Evolutionary conservation across 1,284 basidiomycete species (phyloP).

Genomic region (Farysia itapuensis): DNA sequence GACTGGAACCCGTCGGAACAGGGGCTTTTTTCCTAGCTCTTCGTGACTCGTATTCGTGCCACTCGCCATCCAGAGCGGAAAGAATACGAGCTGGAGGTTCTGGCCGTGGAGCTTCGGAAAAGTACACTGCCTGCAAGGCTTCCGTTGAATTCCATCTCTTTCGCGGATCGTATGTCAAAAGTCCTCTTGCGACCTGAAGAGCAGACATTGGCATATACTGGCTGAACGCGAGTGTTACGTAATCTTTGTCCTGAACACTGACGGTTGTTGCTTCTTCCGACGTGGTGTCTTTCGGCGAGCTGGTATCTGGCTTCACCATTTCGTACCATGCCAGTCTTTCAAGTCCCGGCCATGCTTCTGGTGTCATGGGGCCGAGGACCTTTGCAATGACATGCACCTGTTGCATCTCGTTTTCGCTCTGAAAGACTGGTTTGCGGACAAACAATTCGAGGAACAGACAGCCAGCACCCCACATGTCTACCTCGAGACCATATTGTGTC

Average conservation of each 20-base stretch:
- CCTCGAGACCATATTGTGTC: slow-evolving; percentile 93
- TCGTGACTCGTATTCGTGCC: slow-evolving; percentile 79
- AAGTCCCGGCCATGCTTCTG: slow-evolving; percentile 80
- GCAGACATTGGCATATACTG: slow-evolving; percentile 64
- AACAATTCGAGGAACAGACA: slow-evolving; percentile 99
- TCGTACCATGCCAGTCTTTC: slow-evolving; percentile 94
- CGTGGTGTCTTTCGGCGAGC: not conserved
- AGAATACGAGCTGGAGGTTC: slow-evolving; percentile 66
- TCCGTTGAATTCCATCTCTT: slow-evolving; percentile 76
- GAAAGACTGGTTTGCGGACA: slow-evolving; percentile 89
- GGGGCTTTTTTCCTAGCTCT: slow-evolving; percentile 37
- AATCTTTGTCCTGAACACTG: slow-evolving; percentile 63
- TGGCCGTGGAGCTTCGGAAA: slow-evolving; percentile 75
- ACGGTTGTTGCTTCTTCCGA: slow-evolving; percentile 67
- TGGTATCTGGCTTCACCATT: slow-evolving; percentile 80
- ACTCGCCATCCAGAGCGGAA: slow-evolving; percentile 78
- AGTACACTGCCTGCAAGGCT: slow-evolving; percentile 81
- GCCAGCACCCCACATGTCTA: slow-evolving; percentile 99
- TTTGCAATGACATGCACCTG: slow-evolving; percentile 91
- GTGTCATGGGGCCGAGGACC: slow-evolving; percentile 82
- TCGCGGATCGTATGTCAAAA: slow-evolving; percentile 81
- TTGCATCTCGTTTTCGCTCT: slow-evolving; percentile 94
- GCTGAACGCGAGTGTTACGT: slow-evolving; percentile 9
- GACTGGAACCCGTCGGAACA: not conserved
- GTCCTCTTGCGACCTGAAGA: slow-evolving; percentile 77